phyloP scores from a whole-genome alignment of 1,284 basidiomycete species.

The Rhodotorula glutinis region DNA sequence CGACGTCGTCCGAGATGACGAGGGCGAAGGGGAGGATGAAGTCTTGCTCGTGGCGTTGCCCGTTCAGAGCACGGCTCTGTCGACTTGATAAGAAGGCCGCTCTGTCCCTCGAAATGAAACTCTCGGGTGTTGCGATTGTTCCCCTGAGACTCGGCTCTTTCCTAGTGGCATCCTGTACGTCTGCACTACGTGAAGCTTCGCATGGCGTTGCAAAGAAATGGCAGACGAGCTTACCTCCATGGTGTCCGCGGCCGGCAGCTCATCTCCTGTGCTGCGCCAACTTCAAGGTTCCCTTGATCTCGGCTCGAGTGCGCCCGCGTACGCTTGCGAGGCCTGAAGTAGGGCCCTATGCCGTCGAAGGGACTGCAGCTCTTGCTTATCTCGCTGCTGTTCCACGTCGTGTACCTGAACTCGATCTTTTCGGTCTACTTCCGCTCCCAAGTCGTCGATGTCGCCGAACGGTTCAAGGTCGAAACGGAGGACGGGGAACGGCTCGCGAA shows the following conservation, averaged over 20 bases:
- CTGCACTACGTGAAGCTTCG: no score
- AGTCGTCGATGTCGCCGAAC: conserved; percentile 42
- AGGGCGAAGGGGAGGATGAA: background rate
- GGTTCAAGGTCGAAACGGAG: conserved; percentile 42
- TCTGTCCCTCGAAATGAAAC: no score
- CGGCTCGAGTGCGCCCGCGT: no score
- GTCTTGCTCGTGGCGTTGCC: background rate
- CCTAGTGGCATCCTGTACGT: no score
- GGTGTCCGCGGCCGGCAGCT: background rate
- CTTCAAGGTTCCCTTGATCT: no score
- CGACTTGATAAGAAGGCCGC: no score
- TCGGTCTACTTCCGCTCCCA: conserved; percentile 78
- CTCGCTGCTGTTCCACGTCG: conserved; percentile 69
- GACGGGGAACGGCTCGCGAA: conserved; percentile 60
- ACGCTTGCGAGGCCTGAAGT: no score
- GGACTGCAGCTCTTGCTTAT: conserved; percentile 52
- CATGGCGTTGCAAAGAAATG: background rate
- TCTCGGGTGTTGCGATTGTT: no score
- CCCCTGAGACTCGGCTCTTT: no score
- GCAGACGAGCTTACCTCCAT: background rate
- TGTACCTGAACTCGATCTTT: conserved; percentile 72
- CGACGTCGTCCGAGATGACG: background rate
- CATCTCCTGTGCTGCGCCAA: no score
- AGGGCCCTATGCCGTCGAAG: background rate
- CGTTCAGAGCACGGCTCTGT: no score